Evolutionary conservation across 805 yeast genomes (phyloP), one percentile per base, ranked within the genome.

Genomic region (Metschnikowia continentalis): DNA sequence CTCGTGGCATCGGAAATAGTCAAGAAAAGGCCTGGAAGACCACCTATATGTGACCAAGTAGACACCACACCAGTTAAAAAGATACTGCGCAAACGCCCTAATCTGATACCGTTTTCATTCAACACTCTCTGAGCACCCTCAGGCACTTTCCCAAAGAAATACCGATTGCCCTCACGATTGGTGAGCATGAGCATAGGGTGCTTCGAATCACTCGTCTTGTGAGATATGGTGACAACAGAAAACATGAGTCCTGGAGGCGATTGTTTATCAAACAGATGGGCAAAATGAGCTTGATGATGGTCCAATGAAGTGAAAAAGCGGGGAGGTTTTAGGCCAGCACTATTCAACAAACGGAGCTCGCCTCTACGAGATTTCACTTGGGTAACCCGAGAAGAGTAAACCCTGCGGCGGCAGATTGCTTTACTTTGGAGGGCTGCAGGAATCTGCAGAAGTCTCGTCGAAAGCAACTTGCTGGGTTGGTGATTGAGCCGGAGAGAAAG

Each of bases 111-210:
- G 55, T 79, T 75, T 55, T 86, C 90, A 52, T 80, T 79, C 47
- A 89, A 67, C 3, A 80, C 70, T 60, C 99, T 72, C 65, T 92
- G 99, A 0, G 89, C 70, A 3, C 98, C 98, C 64, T 91, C 97
- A 3, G 92, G 81, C 3, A 88, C 67, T 49, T 83, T 82, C 2
- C 98, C 99, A 61, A 92, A 78, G 42, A 90, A 67, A 58, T 82
- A 87, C 51, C 79, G 65, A 47, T 68, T 66, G 4, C 89, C 88
- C 15, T 73, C 75, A 35, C 71, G 61, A 43, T 78, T 74, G 15
- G 76, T 67, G 42, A 86, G 65, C 60, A 81, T 66, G 13, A 85
- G 62, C 32, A 82, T 67, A 0, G 91, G 88, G 54, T 79, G 81
- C 22, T 64, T 60, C 0, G 83, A 70, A 55, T 86, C 92, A 26